phyloP scores from a whole-genome alignment of 164 flowering plant genomes.

The Euptelea pleiosperma region DNA sequence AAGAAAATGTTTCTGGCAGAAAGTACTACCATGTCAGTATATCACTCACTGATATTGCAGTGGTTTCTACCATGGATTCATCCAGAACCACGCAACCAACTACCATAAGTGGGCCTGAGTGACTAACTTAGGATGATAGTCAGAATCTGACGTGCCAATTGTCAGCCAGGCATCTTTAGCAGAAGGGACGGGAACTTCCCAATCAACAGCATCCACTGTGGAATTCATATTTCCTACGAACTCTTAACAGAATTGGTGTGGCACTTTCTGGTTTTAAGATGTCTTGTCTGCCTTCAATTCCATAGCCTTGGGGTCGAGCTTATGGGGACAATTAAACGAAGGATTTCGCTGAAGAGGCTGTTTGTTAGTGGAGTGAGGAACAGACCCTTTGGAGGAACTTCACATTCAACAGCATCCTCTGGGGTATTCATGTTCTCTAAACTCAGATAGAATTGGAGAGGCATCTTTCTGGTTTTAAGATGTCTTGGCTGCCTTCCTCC shows the following conservation, averaged over 20 bases:
- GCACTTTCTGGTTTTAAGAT: conserved; percentile 17
- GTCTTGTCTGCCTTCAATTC: conserved; percentile 8
- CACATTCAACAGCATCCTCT: no score
- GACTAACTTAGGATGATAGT: conserved; percentile 32
- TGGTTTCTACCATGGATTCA: no score
- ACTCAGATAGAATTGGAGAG: conserved; percentile 22
- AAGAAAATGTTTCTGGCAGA: no score
- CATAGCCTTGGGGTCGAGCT: conserved; percentile 14
- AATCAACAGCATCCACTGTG: conserved; percentile 22
- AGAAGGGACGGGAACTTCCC: conserved; percentile 28
- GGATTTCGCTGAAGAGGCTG: conserved; percentile 10
- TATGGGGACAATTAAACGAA: conserved; percentile 15
- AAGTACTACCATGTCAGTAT: conserved; percentile 36
- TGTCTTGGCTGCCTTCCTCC: conserved; percentile 8
- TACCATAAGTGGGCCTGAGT: no score
- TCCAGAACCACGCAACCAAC: no score
- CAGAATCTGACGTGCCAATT: conserved; percentile 27
- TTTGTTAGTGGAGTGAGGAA: conserved; percentile 7
- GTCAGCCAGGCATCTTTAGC: conserved; percentile 42
- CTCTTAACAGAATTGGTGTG: conserved; percentile 22
- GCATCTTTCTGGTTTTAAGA: conserved; percentile 17
- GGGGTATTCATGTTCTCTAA: conserved; percentile 20
- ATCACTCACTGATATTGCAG: conserved; percentile 30
- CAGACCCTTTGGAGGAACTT: conserved; percentile 6
- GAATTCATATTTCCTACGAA: conserved; percentile 24